Evolutionary conservation across 2,329 filamentous ascomycete genomes (phyloP), one percentile per base, ranked within the genome.

Genomic region (Didymella pinodella): DNA sequence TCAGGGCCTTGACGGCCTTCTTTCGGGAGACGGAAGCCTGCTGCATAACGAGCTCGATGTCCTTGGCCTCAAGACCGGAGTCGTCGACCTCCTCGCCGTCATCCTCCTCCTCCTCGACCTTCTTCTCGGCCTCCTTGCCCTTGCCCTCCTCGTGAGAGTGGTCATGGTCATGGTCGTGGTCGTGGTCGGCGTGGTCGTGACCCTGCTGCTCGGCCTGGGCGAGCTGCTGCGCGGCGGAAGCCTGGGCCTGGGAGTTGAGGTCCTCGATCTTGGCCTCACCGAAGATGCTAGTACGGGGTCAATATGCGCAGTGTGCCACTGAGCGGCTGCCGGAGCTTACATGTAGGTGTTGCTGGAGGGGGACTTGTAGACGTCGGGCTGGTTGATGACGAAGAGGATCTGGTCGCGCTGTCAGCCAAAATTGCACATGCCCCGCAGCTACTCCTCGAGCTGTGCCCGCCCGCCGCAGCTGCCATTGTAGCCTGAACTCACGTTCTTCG

Each of bases 251-350:
- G 75, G 95, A 96, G 90, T 98, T 99, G 77, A 98, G 87, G 83
- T 99, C 96, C 88, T 99, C 95, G 70, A 99, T 98, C 91, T 99
- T 99, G 79, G 96, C 95, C 87, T 99, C 96, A 81, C 95, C 95
- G 80, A 99, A 99, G 82, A 98, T 96, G 83, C 94, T 97, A 72
- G 59, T 69, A 62, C 50, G 61, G 59, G 65, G 68, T 72, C 59
- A 76, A 63, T 58, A 62, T 47, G 55, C 51, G 50, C 36, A 54
- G 25, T 29, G 22, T 22, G 56, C 41, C 44, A 64, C 62, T 54
- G 55, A 40, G 40, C 38, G 31, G 45, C 56, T 29, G n/a, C 29
- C 26, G 54, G 31, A 41, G 81, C 93, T 88, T 83, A 98, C 94
- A 99, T 99, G 88, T 94, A 99, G 80, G 94, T 98, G 88, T 98